These are phyloP conservation scores for Dysphania ambrosioides DNA, from an alignment of 148 eudicot species.

Conservation along the genomic window DNA sequence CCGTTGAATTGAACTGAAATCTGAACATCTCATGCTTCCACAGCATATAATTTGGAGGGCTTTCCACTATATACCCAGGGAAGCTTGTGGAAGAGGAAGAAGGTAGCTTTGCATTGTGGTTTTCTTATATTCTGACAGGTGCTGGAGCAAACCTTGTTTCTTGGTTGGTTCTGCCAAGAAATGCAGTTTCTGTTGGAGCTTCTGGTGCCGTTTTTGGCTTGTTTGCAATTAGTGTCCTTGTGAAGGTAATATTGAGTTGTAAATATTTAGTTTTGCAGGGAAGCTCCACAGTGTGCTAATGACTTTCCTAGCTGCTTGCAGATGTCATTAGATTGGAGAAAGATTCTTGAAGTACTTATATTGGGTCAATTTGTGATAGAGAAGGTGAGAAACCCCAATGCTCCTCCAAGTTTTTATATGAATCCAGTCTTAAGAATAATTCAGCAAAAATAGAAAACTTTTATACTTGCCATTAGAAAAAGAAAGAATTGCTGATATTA, in stretches of 20 bases:
- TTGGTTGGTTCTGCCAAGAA: conserved; percentile 90
- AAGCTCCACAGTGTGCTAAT: background rate
- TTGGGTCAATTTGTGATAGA: conserved; percentile 95
- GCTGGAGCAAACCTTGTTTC: conserved; percentile 97
- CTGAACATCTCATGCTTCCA: background rate
- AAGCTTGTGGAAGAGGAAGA: conserved; percentile 99
- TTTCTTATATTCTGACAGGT: conserved; percentile 86
- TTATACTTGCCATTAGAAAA: background rate
- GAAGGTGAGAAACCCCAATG: conserved; percentile 47
- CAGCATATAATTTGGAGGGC: background rate
- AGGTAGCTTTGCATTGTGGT: conserved; percentile 88
- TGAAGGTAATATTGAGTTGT: conserved; percentile 51
- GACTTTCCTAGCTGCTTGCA: conserved; percentile 32
- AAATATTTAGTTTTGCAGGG: background rate
- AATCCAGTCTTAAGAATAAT: background rate
- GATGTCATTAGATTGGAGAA: conserved; percentile 99
- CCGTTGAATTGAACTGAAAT: background rate
- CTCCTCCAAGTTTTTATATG: conserved; percentile 8
- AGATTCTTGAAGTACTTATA: conserved; percentile 94
- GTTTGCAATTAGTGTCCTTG: conserved; percentile 95
- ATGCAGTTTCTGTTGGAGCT: conserved; percentile 95
- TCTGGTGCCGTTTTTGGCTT: conserved; percentile 97
- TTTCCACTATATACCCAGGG: conserved; percentile 44
- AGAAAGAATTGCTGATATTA: background rate
- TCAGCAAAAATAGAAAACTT: background rate